These are phyloP conservation scores for Tetrastigma voinierianum DNA, from an alignment of 164 flowering plant genomes.

Conservation along the genomic window DNA sequence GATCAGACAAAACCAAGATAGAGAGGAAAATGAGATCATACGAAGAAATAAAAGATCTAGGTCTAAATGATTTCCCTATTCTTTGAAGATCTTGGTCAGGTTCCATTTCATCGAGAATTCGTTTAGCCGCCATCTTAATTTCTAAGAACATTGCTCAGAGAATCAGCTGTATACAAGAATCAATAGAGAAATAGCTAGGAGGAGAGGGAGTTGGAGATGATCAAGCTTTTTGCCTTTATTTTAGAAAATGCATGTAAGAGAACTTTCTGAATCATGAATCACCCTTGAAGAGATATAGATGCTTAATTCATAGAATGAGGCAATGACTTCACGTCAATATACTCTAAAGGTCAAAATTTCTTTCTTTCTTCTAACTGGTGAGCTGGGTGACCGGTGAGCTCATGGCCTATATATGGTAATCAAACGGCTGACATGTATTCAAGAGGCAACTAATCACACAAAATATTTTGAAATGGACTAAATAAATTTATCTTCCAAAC, in stretches of 20 bases:
- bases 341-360: conserved; percentile 8
- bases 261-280: conserved; percentile 45
- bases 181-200: background rate
- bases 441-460: too few species aligned
- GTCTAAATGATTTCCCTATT: conserved; percentile 33
- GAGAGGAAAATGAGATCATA: conserved; percentile 14
- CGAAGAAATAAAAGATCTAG: conserved; percentile 58
- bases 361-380: background rate
- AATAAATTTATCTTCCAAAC: too few species aligned
- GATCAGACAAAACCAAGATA: background rate
- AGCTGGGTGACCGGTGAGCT: background rate
- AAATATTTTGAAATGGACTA: too few species aligned
- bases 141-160: background rate
- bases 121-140: conserved; percentile 65
- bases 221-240: too few species aligned
- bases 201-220: conserved; percentile 4
- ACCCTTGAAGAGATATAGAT: conserved; percentile 12
- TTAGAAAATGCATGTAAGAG: conserved; percentile 12
- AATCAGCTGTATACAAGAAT: too few species aligned
- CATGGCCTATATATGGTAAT: too few species aligned
- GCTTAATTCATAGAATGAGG: too few species aligned
- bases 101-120: conserved; percentile 34
- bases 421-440: too few species aligned
- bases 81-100: conserved; percentile 31
- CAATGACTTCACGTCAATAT: too few species aligned